Evolutionary conservation across 345 rosid species (phyloP).

Genomic region (Combretum micranthum): DNA sequence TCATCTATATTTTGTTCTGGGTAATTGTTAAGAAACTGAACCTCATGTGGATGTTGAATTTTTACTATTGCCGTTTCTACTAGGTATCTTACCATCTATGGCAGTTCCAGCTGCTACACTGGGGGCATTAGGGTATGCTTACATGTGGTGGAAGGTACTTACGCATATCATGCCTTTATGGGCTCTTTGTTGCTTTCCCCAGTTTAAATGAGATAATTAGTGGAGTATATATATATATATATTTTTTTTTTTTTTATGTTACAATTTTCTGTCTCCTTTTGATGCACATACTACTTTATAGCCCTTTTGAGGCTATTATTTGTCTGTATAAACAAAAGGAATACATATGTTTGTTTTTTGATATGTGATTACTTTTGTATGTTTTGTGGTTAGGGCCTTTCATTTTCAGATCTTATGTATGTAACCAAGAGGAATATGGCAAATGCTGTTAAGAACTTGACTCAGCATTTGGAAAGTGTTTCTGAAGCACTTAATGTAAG

Average conservation of each 20-base stretch:
- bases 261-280: too few species aligned
- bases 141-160: conserved; percentile 98
- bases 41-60: too few species aligned
- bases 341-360: too few species aligned
- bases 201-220: too few species aligned
- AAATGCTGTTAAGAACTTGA: conserved; percentile 68
- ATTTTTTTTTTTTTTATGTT: too few species aligned
- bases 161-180: not conserved
- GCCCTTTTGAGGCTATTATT: too few species aligned
- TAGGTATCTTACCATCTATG: conserved; percentile 54
- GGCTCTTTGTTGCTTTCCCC: too few species aligned
- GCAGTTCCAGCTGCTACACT: conserved; percentile 69
- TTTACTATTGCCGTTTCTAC: not conserved
- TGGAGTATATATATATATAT: too few species aligned
- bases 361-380: not conserved
- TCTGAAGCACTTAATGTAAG: conserved; percentile 75
- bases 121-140: conserved; percentile 94
- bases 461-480: conserved; percentile 76
- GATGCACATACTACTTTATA: too few species aligned
- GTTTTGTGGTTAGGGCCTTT: conserved; percentile 51
- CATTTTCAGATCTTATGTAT: conserved; percentile 82
- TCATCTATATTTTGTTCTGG: too few species aligned
- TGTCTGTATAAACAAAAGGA: too few species aligned
- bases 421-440: conserved; percentile 75
- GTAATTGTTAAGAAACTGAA: too few species aligned